Evolutionary conservation across 495 filamentous ascomycete genomes (phyloP).

Genomic region (Pyrenopolyporus hunteri): DNA sequence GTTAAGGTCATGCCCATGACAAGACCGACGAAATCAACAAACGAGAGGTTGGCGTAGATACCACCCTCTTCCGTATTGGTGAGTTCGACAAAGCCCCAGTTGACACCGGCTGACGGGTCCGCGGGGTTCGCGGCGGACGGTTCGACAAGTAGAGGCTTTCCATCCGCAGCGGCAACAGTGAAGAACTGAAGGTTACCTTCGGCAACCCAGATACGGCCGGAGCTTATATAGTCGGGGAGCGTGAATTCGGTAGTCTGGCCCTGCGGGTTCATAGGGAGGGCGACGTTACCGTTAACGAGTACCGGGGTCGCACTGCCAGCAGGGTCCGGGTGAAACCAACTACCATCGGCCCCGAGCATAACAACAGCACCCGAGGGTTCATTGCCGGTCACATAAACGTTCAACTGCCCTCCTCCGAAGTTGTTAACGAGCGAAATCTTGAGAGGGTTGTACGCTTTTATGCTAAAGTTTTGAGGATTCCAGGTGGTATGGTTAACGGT

Average conservation of each 20-base stretch:
- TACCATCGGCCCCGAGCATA: constrained; percentile 47
- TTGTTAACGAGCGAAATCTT: constrained; percentile 50
- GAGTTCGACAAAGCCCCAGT: constrained; percentile 57
- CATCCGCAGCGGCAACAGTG: constrained; percentile 40
- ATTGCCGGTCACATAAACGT: constrained; percentile 49
- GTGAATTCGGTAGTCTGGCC: constrained; percentile 48
- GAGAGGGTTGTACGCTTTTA: constrained; percentile 15
- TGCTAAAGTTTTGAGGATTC: neutral
- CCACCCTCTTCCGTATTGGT: constrained; percentile 46
- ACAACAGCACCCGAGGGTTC: constrained; percentile 42
- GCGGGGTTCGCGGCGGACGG: constrained; percentile 50
- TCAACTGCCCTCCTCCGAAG: constrained; percentile 44
- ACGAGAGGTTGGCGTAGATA: constrained; percentile 54
- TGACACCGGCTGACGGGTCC: constrained; percentile 49
- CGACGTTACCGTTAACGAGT: constrained; percentile 39
- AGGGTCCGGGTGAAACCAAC: constrained; percentile 45
- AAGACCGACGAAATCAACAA: constrained; percentile 57
- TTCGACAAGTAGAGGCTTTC: constrained; percentile 45
- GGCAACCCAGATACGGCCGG: constrained; percentile 51
- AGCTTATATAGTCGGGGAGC: constrained; percentile 47
- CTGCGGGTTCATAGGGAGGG: constrained; percentile 38
- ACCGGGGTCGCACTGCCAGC: constrained; percentile 35
- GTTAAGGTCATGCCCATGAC: constrained; percentile 49
- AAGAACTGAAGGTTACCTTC: constrained; percentile 53
- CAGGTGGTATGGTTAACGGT: constrained; percentile 38